phyloP scores from a whole-genome alignment of 345 rosid genomes.

The Viola odorata region DNA sequence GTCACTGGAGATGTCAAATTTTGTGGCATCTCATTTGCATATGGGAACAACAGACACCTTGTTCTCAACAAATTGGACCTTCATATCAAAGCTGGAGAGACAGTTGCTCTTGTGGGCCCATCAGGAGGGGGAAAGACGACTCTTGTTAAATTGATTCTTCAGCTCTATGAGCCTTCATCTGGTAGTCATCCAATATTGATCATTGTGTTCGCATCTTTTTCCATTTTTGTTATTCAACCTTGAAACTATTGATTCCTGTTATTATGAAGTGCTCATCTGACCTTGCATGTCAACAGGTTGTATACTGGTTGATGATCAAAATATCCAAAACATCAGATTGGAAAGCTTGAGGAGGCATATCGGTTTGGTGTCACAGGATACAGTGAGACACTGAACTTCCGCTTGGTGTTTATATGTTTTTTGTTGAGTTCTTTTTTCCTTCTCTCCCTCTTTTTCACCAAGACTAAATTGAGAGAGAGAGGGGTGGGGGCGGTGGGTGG shows the following conservation, averaged over 20 bases:
- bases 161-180: conserved; percentile 69
- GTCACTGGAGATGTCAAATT: conserved; percentile 75
- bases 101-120: conserved; percentile 82
- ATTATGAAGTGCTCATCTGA: too few species aligned
- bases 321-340: conserved; percentile 51
- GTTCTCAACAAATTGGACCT: conserved; percentile 65
- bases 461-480: too few species aligned
- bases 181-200: too few species aligned
- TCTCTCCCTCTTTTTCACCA: too few species aligned
- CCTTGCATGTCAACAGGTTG: conserved; percentile 46
- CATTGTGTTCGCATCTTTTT: conserved; percentile 1
- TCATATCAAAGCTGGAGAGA: conserved; percentile 89
- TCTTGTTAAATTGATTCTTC: conserved; percentile 87
- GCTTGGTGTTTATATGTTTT: too few species aligned
- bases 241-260: too few species aligned
- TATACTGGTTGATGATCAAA: conserved; percentile 56
- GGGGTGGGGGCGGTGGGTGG: too few species aligned
- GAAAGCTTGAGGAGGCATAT: conserved; percentile 76
- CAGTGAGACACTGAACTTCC: too few species aligned
- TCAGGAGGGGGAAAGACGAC: conserved; percentile 99
- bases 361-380: conserved; percentile 94
- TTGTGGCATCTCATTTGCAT: conserved; percentile 58
- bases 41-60: conserved; percentile 47
- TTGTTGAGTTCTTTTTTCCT: too few species aligned
- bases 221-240: background rate